Evolutionary conservation across 2,329 filamentous ascomycete genomes (phyloP).

Genomic region (Colletotrichum agaves): DNA sequence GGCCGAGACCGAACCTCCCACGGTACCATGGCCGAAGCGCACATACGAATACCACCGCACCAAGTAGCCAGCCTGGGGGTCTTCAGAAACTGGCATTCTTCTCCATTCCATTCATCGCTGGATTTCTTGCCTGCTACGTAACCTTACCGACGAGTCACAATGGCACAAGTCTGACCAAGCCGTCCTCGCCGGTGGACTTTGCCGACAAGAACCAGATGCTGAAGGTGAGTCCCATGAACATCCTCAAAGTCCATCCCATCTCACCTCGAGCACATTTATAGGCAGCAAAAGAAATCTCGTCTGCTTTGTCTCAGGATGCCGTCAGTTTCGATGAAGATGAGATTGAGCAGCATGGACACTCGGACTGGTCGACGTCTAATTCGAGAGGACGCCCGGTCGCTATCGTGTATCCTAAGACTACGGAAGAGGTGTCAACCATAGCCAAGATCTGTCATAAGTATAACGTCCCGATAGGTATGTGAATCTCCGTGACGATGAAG

Average conservation of each 20-base stretch:
- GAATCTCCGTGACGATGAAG: not conserved
- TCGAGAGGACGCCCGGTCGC: slow-evolving; percentile 71
- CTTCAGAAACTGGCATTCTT: too few relatives aligned
- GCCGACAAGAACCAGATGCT: slow-evolving; percentile 15
- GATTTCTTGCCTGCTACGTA: too few relatives aligned
- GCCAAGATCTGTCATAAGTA: slow-evolving; percentile 71
- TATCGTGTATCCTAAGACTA: slow-evolving; percentile 71
- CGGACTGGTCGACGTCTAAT: slow-evolving; percentile 78
- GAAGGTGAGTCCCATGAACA: not conserved
- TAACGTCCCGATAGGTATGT: slow-evolving; percentile 70
- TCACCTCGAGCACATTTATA: not conserved
- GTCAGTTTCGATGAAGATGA: slow-evolving; percentile 74
- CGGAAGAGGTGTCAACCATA: slow-evolving; percentile 72
- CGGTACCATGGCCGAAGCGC: not conserved
- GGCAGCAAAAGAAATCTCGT: slow-evolving; percentile 19
- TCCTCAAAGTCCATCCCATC: not conserved
- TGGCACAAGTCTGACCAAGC: not conserved
- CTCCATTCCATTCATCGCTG: too few relatives aligned
- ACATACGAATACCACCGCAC: too few relatives aligned
- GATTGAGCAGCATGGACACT: slow-evolving; percentile 72
- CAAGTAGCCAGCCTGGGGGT: too few relatives aligned
- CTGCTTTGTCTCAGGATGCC: slow-evolving; percentile 63
- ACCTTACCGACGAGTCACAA: too few relatives aligned
- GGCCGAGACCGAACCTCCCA: not conserved
- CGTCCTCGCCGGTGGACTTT: not conserved